Evolutionary conservation across 441 rosid genomes (phyloP).

Genomic region (Populus hybrid): DNA sequence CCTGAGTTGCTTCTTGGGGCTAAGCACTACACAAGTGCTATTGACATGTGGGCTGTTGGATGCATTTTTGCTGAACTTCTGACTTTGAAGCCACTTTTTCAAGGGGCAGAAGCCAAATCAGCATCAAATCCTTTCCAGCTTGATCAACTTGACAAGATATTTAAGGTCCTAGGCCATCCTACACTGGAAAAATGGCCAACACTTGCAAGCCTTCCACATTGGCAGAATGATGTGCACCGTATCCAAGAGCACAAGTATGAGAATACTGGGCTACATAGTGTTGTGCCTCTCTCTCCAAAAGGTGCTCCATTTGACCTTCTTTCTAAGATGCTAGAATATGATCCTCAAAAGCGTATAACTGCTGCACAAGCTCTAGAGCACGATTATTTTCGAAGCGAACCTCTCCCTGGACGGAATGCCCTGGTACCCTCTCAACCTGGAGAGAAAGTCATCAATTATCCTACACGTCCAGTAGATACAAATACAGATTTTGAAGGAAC

Average conservation of each 20-base stretch:
- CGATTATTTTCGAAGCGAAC: slow-evolving; percentile 80
- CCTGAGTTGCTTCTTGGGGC: slow-evolving; percentile 98
- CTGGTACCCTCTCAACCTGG: slow-evolving; percentile 72
- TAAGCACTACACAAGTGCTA: slow-evolving; percentile 93
- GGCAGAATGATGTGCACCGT: slow-evolving; percentile 66
- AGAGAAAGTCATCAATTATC: slow-evolving; percentile 78
- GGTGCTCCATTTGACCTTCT: slow-evolving; percentile 70
- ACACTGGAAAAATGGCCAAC: slow-evolving; percentile 95
- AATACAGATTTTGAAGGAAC: slow-evolving; percentile 88
- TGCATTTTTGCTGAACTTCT: slow-evolving; percentile 96
- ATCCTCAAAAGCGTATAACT: slow-evolving; percentile 85
- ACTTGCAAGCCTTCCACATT: slow-evolving; percentile 77
- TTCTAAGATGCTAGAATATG: slow-evolving; percentile 93
- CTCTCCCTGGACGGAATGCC: slow-evolving; percentile 82
- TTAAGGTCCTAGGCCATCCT: slow-evolving; percentile 95
- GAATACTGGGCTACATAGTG: slow-evolving; percentile 54
- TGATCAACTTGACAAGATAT: slow-evolving; percentile 98
- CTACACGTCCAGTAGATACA: slow-evolving; percentile 77
- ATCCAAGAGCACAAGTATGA: slow-evolving; percentile 86
- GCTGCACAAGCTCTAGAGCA: slow-evolving; percentile 96
- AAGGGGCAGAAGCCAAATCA: slow-evolving; percentile 90
- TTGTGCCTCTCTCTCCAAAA: slow-evolving; percentile 66
- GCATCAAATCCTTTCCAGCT: slow-evolving; percentile 81
- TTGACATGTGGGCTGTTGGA: slow-evolving; percentile 98
- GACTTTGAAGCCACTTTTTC: slow-evolving; percentile 93